Evolutionary conservation across 371 early-diverging fungal genomes (phyloP), one percentile per base, ranked within the genome.

Genomic region (Apophysomyces ossiformis): DNA sequence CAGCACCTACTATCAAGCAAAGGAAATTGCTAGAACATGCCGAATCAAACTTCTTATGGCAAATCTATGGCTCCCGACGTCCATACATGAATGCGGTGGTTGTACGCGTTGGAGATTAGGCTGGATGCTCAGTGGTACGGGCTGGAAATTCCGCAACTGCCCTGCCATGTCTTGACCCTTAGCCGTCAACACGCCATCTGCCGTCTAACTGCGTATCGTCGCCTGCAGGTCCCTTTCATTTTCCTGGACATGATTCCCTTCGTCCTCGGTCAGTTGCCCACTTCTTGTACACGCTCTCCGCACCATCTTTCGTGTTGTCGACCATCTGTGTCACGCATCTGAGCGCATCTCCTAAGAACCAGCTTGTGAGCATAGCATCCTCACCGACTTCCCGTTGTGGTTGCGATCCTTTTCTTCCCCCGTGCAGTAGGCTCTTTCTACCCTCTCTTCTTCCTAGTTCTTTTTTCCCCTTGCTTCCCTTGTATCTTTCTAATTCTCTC

Each of bases 181-280:
- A 11, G 43, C 11, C 43, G 7, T 5, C 5, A 41, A 37, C n/a
- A n/a, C 21, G 21, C n/a, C 39, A 16, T n/a, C 43, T 60, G 60
- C 16, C 38, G 15, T 21, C 39, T 41, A 41, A 37, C 15, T 60
- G 43, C 21, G 0, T 21, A 21, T 21, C 21, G 21, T 21, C 21
- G 21, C 1, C 1, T 21, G 21, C 21, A 21, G 18, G 39, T 13
- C 9, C 61, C 44, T 26, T 21, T 26, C 13, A 18, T 44, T 18
- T 12, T 43, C 13, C 16, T 44, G 13, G 61, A 61, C 39, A 26
- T 39, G 7, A 64, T 64, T 21, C 43, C 64, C 57, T 16, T 57
- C 44, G 58, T 21, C 21, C 21, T 21, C 21, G 21, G 21, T 21
- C 21, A 21, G 21, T 21, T 45, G 7, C n/a, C 7, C 45, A 16